Evolutionary conservation across 1,284 basidiomycete species (phyloP).

Genomic region (Inonotus obliquus): DNA sequence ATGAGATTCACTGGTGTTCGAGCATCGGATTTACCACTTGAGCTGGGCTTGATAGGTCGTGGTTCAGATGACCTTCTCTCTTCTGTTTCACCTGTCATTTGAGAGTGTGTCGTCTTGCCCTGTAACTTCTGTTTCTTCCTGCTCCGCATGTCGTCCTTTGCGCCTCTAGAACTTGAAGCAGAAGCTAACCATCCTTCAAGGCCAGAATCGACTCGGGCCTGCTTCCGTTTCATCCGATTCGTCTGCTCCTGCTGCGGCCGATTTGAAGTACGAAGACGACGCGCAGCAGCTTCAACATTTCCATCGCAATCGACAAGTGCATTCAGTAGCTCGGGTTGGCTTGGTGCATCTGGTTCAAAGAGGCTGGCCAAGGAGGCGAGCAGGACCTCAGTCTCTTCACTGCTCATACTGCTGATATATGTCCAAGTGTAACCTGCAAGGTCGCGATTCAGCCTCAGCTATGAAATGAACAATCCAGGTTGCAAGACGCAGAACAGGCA

Average conservation of each 20-base stretch:
- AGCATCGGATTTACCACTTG: slow-evolving; percentile 17
- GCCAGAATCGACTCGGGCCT: slow-evolving; percentile 33
- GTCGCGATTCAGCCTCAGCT: too few species aligned
- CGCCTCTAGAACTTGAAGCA: neutral
- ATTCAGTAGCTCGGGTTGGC: slow-evolving; percentile 47
- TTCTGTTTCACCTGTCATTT: neutral
- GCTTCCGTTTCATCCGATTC: slow-evolving; percentile 35
- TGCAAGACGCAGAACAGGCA: too few species aligned
- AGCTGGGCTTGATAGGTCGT: slow-evolving; percentile 12
- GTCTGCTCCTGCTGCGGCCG: neutral
- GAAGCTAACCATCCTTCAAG: slow-evolving; percentile 52
- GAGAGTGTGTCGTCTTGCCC: neutral
- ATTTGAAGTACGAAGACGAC: slow-evolving; percentile 29
- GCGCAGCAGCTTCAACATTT: slow-evolving; percentile 54
- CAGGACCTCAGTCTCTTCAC: slow-evolving; percentile 60
- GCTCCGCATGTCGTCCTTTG: neutral
- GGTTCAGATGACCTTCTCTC: neutral
- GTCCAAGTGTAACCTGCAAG: too few species aligned
- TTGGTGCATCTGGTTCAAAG: slow-evolving; percentile 34
- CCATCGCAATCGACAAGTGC: slow-evolving; percentile 58
- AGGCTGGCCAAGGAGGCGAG: slow-evolving; percentile 64
- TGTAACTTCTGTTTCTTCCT: neutral
- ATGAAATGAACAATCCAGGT: too few species aligned
- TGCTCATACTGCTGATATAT: too few species aligned
- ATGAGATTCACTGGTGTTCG: slow-evolving; percentile 43